A percentile compares a stretch with the other conserved stretches of the same genome.
These are phyloP conservation scores for Trebouxiophyceae sp. DNA, from an alignment of 163 green algal species.

Conservation along the genomic window DNA sequence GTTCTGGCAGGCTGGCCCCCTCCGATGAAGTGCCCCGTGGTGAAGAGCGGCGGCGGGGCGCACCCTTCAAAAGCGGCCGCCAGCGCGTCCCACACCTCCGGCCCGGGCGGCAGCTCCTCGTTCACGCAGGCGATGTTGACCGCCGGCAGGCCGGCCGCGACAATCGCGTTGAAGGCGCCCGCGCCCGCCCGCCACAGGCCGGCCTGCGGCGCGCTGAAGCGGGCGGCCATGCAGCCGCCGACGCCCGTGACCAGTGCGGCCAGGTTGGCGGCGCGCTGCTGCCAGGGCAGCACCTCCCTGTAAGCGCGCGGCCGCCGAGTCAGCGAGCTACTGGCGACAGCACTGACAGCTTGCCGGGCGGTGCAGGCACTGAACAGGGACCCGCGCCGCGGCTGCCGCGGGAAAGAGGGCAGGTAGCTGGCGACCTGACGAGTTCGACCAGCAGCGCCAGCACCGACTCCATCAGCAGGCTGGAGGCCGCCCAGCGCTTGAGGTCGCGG, in stretches of 20 bases:
- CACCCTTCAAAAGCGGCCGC: slow-evolving; percentile 51
- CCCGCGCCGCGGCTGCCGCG: too few relatives aligned
- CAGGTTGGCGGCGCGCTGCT: slow-evolving; percentile 47
- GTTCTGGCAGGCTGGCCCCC: slow-evolving; percentile 12
- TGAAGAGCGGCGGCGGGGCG: slow-evolving; percentile 17
- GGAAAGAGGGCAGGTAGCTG: too few relatives aligned
- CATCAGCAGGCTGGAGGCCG: background rate
- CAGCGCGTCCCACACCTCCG: slow-evolving; percentile 33
- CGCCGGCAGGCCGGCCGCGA: slow-evolving; percentile 43
- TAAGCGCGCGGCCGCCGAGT: too few relatives aligned
- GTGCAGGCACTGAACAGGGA: too few relatives aligned
- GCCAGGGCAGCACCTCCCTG: slow-evolving; percentile 37
- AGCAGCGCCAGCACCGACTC: background rate
- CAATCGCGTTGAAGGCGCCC: slow-evolving; percentile 41
- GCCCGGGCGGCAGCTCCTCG: slow-evolving; percentile 12
- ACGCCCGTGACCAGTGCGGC: slow-evolving; percentile 24
- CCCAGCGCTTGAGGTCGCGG: background rate
- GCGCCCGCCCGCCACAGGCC: slow-evolving; percentile 56
- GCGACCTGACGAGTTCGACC: background rate
- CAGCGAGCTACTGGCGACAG: too few relatives aligned
- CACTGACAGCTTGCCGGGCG: too few relatives aligned
- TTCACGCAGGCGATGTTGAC: slow-evolving; percentile 50
- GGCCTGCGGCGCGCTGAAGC: slow-evolving; percentile 27
- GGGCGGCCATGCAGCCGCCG: slow-evolving; percentile 36
- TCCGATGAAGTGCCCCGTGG: background rate